Conservation (phyloP, 805 yeast species). For the Saccharomyces jurei region DNA sequence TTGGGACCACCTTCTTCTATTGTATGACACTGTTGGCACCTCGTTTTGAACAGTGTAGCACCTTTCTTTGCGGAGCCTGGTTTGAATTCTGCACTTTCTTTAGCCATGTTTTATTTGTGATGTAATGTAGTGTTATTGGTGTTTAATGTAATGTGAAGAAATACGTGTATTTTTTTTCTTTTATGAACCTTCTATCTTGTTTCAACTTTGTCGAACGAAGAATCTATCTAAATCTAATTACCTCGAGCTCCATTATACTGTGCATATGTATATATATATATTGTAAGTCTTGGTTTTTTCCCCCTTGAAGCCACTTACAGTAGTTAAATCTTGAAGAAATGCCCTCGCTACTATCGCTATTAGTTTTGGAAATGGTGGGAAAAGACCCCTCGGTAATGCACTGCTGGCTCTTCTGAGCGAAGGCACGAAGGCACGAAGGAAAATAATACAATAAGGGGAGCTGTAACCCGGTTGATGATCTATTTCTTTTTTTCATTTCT, state of each 20-base stretch:
- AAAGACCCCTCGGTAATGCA: background rate
- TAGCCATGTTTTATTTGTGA: conserved; percentile 6
- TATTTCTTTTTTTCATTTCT: background rate
- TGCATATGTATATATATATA: too few relatives aligned
- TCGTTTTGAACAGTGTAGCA: conserved; percentile 95
- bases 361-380: background rate
- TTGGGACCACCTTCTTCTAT: conserved; percentile 91
- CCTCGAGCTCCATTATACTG: background rate
- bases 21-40: conserved; percentile 99
- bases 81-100: conserved; percentile 7
- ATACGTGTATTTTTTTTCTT: background rate
- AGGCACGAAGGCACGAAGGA: background rate
- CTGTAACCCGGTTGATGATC: background rate
- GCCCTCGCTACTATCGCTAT: background rate
- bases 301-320: background rate
- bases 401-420: background rate
- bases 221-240: background rate
- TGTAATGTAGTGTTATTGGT: background rate
- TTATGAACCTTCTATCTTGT: background rate
- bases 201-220: background rate
- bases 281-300: background rate
- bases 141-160: background rate
- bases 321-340: background rate
- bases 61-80: conserved; percentile 81
- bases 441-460: background rate